Base-by-base conservation (phyloP, 2,329 filamentous ascomycete genomes). In the Monosporascus sp. region DNA sequence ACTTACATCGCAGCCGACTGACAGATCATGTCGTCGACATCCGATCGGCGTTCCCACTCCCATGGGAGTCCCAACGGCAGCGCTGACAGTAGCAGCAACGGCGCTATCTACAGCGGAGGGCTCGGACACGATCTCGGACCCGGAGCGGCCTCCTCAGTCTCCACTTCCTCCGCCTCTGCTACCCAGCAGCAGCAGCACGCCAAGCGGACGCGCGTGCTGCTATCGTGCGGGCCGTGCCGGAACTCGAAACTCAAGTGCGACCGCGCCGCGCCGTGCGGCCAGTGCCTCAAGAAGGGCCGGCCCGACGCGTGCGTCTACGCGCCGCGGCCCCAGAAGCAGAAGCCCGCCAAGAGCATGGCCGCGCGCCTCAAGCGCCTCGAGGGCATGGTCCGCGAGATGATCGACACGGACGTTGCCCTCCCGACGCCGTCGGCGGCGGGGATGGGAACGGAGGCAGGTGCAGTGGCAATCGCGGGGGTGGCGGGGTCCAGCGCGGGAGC, bases 171-270 rank as follows among this genome's bases (percentile, higher is more conserved):
- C 27, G 27, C 27, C 27, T 31, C 27, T 6, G 27, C 31, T 4
- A 38, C 53, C 27, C 52, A 11, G 46, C 58, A 45, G 8, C 45
- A 38, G 5, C 41, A 48, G n/a, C 59, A 54, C 7, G 38, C 57
- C 37, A 81, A 79, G 63, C 74, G 79, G 26, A 72, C 70, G 20
- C 72, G 79, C 37, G 68, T 80, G 22, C 69, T 80, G 3, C 74
- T 82, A 22, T 80, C 77, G 3, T 82, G 79, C 57, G 75, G 68
- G 7, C 73, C 77, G 2, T 82, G 79, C 58, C 78, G 79, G 49
- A 55, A 60, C 51, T 81, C 78, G 40, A 82, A 82, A 68, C 74
- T 81, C 27, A 82, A 81, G 59, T 84, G 80, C 64, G 78, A 84
- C 62, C 76, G 80, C 49, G 65, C 67, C 6, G 63, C 72, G 44